These are phyloP conservation scores for Lepraria neglecta DNA, from an alignment of 495 filamentous ascomycete genomes.

Conservation along the genomic window DNA sequence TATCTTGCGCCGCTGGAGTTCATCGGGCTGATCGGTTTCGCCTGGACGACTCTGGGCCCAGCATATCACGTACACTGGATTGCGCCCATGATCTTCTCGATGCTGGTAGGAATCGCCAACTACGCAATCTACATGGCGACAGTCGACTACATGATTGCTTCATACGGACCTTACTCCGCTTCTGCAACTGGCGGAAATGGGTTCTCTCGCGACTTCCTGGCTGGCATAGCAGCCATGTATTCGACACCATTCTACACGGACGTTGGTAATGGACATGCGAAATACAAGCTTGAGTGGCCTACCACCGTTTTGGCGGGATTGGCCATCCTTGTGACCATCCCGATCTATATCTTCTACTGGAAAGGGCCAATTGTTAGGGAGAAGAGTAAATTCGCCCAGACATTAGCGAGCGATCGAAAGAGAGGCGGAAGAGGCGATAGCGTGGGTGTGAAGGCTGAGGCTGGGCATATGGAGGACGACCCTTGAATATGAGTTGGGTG, in stretches of 20 bases:
- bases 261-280: constrained; percentile 47
- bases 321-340: constrained; percentile 52
- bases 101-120: constrained; percentile 63
- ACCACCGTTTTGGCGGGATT: constrained; percentile 69
- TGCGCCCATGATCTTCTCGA: constrained; percentile 54
- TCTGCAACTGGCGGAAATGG: constrained; percentile 69
- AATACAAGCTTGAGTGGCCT: constrained; percentile 59
- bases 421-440: not conserved
- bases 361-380: constrained; percentile 55
- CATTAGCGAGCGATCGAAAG: constrained; percentile 17
- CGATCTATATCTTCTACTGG: constrained; percentile 74
- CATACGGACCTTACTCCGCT: constrained; percentile 66
- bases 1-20: constrained; percentile 51
- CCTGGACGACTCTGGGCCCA: constrained; percentile 54
- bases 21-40: constrained; percentile 59
- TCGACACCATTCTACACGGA: constrained; percentile 58
- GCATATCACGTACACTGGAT: constrained; percentile 52
- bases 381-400: constrained; percentile 44
- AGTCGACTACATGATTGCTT: constrained; percentile 68
- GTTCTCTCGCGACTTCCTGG: constrained; percentile 73
- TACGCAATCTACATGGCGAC: constrained; percentile 69
- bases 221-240: constrained; percentile 67
- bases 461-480: constrained; percentile 6
- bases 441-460: not conserved
- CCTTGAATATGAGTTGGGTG: too few species aligned